Percentiles rank a stretch among this genome's conserved stretches.
phyloP scores from a whole-genome alignment of 106 monocot genomes.

The Agapanthus africanus region DNA sequence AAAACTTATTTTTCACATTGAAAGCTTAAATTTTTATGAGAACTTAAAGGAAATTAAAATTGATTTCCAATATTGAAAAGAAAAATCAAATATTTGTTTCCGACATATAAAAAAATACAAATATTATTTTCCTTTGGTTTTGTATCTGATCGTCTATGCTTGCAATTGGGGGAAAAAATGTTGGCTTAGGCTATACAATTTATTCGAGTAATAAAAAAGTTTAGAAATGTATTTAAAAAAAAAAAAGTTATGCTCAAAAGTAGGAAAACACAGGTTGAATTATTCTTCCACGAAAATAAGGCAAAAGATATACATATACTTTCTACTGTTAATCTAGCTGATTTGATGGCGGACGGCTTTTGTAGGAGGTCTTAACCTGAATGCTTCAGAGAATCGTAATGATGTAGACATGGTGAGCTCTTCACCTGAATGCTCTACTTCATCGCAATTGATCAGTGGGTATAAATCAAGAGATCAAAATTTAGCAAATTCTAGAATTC shows the following conservation, averaged over 20 bases:
- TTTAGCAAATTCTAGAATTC: conserved; percentile 8
- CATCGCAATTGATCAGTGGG: conserved; percentile 4
- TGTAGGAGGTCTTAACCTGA: too few relatives aligned
- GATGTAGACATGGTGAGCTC: conserved; percentile 58
- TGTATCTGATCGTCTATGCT: too few relatives aligned
- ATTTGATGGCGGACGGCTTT: too few relatives aligned
- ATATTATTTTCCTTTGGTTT: background rate
- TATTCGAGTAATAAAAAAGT: background rate
- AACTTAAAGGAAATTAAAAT: too few relatives aligned
- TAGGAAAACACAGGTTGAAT: too few relatives aligned
- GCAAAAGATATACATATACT: background rate
- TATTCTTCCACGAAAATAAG: too few relatives aligned
- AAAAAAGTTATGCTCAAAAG: too few relatives aligned
- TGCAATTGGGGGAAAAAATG: too few relatives aligned
- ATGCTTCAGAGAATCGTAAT: conserved; percentile 26
- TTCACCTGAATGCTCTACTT: conserved; percentile 16
- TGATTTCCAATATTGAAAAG: too few relatives aligned
- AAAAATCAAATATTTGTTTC: too few relatives aligned
- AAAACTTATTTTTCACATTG: background rate
- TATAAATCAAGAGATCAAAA: conserved; percentile 11
- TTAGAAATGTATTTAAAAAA: background rate
- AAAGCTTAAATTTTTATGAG: background rate
- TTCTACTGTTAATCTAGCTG: background rate
- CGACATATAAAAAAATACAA: too few relatives aligned
- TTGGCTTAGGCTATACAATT: too few relatives aligned